Evolutionary conservation across 2,329 filamentous ascomycete genomes (phyloP).

Genomic region (Verticillium albo-atrum): DNA sequence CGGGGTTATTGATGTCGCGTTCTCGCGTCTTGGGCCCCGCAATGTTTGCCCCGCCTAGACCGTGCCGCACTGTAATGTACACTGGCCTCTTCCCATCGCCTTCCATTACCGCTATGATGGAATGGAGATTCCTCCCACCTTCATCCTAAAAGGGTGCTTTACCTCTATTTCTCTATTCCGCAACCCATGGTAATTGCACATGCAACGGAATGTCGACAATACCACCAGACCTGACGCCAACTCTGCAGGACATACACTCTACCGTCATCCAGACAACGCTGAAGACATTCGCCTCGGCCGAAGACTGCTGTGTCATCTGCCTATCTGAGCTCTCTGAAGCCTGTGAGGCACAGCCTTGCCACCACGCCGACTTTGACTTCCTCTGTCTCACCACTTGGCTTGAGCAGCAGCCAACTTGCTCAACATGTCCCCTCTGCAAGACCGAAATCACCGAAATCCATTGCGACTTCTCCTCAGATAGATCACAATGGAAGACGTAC

Average conservation of each 20-base stretch:
- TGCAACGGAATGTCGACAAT: neutral
- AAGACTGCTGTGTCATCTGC: slow-evolving; percentile 77
- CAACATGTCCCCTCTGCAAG: slow-evolving; percentile 75
- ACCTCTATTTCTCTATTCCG: neutral
- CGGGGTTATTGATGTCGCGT: neutral
- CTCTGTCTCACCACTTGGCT: slow-evolving; percentile 81
- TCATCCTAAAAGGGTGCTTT: neutral
- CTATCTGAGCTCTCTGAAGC: slow-evolving; percentile 70
- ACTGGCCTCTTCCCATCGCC: neutral
- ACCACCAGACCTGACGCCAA: neutral
- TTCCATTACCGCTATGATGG: neutral
- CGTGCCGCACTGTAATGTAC: neutral
- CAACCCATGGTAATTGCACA: neutral
- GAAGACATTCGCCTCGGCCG: slow-evolving; percentile 28
- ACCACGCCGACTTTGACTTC: slow-evolving; percentile 80
- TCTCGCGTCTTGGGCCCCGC: neutral
- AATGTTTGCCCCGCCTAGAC: neutral
- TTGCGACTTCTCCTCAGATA: slow-evolving; percentile 41
- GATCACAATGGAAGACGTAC: slow-evolving; percentile 53
- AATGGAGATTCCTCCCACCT: neutral
- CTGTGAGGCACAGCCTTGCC: slow-evolving; percentile 70
- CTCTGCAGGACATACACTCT: slow-evolving; percentile 31
- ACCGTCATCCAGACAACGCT: slow-evolving; percentile 41
- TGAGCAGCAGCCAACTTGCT: slow-evolving; percentile 62
- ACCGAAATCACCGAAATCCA: slow-evolving; percentile 51